Conservation (phyloP, 768 basidiomycete species). For the Kwoniella sp. region DNA sequence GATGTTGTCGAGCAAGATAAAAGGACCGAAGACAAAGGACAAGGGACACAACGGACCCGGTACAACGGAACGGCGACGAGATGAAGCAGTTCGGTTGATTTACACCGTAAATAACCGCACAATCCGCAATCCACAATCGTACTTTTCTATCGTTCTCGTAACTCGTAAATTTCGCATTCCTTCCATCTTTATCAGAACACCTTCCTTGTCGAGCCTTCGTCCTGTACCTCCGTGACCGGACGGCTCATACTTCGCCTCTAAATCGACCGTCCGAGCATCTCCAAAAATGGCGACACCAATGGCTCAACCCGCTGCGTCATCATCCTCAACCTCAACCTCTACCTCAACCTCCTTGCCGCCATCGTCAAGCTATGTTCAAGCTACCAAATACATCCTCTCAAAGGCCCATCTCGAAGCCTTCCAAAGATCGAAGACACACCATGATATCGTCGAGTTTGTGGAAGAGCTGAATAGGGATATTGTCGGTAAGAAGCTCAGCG, state of each 20-base stretch:
- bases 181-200: background rate
- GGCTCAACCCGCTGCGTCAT: background rate
- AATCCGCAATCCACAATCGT: background rate
- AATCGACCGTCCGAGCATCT: background rate
- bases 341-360: slow-evolving; percentile 1
- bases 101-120: background rate
- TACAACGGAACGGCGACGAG: too few relatives aligned
- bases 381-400: slow-evolving; percentile 70
- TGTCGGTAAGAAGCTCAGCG: slow-evolving; percentile 73
- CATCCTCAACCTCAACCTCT: background rate
- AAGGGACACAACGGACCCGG: too few relatives aligned
- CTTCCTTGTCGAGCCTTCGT: too few relatives aligned
- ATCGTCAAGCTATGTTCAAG: slow-evolving; percentile 16
- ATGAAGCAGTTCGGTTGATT: background rate
- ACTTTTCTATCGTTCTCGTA: too few relatives aligned
- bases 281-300: background rate
- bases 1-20: too few relatives aligned
- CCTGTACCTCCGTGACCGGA: too few relatives aligned
- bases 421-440: slow-evolving; percentile 71
- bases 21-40: too few relatives aligned
- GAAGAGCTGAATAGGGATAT: slow-evolving; percentile 74
- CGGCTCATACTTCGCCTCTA: background rate
- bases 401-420: slow-evolving; percentile 80
- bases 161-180: background rate
- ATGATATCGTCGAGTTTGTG: slow-evolving; percentile 70